phyloP scores from a whole-genome alignment of 257 asterid species.

The Orobanche coerulescens region DNA sequence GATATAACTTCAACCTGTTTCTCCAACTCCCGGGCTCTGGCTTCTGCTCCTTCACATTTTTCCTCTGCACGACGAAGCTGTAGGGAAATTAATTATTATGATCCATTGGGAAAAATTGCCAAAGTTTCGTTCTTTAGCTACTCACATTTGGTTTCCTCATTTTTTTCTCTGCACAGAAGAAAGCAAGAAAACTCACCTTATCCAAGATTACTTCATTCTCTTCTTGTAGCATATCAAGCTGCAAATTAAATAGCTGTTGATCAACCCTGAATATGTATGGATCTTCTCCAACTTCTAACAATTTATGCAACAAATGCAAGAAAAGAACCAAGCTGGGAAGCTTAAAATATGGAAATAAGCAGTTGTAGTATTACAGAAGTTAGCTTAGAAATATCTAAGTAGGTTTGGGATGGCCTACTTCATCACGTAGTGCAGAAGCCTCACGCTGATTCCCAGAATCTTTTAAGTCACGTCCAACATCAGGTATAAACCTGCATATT shows the following conservation, averaged over 20 bases:
- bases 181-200: constrained; percentile 53
- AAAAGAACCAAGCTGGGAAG: constrained; percentile 9
- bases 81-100: constrained; percentile 33
- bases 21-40: constrained; percentile 88
- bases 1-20: constrained; percentile 58
- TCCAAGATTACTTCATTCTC: constrained; percentile 76
- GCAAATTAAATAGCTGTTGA: constrained; percentile 36
- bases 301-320: neutral
- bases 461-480: constrained; percentile 59
- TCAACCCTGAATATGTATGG: constrained; percentile 9
- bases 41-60: constrained; percentile 88
- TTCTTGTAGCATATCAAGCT: constrained; percentile 97
- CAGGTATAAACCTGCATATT: constrained; percentile 58
- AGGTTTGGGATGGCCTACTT: constrained; percentile 44
- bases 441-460: constrained; percentile 70
- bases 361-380: constrained; percentile 9
- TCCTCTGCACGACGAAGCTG: constrained; percentile 91
- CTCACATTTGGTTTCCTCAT: neutral
- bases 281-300: constrained; percentile 7
- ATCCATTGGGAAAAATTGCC: constrained; percentile 12
- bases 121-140: neutral
- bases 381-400: constrained; percentile 17
- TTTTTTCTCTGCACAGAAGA: constrained; percentile 4
- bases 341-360: constrained; percentile 12
- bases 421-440: constrained; percentile 92